A percentile compares a stretch with the other conserved stretches of the same genome.
phyloP scores from a whole-genome alignment of 495 filamentous ascomycete species.

The Hypomontagnella monticulosa region DNA sequence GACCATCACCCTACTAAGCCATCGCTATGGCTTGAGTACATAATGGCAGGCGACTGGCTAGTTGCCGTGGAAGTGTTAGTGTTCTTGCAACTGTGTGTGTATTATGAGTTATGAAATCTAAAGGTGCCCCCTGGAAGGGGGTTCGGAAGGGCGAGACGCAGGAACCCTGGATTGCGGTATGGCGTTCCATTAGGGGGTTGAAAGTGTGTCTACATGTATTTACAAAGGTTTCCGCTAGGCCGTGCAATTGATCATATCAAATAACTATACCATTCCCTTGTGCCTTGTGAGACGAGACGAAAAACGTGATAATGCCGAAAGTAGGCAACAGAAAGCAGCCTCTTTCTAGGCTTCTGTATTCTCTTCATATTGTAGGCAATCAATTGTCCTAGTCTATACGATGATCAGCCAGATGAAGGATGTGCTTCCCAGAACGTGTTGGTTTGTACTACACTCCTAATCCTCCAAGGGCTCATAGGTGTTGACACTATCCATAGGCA shows the following conservation, averaged over 20 bases:
- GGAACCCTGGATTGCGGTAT: constrained; percentile 8
- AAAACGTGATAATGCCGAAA: no score
- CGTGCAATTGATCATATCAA: not conserved
- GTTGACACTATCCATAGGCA: no score
- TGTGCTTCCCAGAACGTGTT: no score
- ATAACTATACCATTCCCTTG: not conserved
- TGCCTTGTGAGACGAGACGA: not conserved
- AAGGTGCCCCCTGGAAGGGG: constrained; percentile 1
- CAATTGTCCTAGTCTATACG: no score
- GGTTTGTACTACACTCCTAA: no score
- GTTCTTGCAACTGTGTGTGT: constrained; percentile 32
- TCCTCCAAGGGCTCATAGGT: no score
- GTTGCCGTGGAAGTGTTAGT: not conserved
- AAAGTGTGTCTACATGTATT: constrained; percentile 1
- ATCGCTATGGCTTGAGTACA: not conserved
- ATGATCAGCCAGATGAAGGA: no score
- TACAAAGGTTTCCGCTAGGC: constrained; percentile 2
- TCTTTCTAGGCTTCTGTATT: no score
- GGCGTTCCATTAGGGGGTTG: constrained; percentile 18
- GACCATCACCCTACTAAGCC: no score
- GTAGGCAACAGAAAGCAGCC: no score
- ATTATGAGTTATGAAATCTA: constrained; percentile 41
- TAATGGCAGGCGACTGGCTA: not conserved
- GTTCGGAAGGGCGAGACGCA: constrained; percentile 1
- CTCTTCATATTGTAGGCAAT: no score